phyloP scores from a whole-genome alignment of 805 yeast genomes.

The Sporopachydermia lactativora region DNA sequence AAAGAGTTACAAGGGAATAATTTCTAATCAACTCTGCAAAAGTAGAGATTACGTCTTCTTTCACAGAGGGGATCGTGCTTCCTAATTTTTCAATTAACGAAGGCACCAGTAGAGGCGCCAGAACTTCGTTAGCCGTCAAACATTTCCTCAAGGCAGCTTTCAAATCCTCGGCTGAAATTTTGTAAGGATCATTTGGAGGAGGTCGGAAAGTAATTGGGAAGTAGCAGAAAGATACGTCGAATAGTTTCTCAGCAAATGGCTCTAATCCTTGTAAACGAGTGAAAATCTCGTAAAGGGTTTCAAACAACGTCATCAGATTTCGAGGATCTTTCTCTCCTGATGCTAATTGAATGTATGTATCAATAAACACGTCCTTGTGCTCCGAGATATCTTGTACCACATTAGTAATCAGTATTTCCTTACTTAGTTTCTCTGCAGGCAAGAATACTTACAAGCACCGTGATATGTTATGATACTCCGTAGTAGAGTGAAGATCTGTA shows the following conservation, averaged over 20 bases:
- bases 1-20: constrained; percentile 35
- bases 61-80: constrained; percentile 55
- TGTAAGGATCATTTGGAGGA: constrained; percentile 77
- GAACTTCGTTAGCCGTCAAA: constrained; percentile 43
- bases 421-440: constrained; percentile 5
- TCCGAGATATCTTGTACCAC: constrained; percentile 8
- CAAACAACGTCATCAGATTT: constrained; percentile 61
- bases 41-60: constrained; percentile 52
- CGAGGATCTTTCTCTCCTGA: constrained; percentile 91
- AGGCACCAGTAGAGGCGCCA: constrained; percentile 63
- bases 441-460: neutral
- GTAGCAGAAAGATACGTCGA: constrained; percentile 85
- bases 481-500: neutral
- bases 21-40: constrained; percentile 38
- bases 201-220: constrained; percentile 94
- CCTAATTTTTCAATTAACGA: constrained; percentile 68
- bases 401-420: constrained; percentile 6
- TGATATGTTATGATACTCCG: neutral
- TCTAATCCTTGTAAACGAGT: constrained; percentile 20
- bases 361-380: constrained; percentile 30
- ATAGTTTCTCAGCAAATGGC: constrained; percentile 45
- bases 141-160: constrained; percentile 47
- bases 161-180: constrained; percentile 61
- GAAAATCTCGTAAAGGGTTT: constrained; percentile 35
- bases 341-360: constrained; percentile 52